Base-by-base conservation (phyloP, 495 filamentous ascomycete genomes). In the Penicillium steckii region DNA sequence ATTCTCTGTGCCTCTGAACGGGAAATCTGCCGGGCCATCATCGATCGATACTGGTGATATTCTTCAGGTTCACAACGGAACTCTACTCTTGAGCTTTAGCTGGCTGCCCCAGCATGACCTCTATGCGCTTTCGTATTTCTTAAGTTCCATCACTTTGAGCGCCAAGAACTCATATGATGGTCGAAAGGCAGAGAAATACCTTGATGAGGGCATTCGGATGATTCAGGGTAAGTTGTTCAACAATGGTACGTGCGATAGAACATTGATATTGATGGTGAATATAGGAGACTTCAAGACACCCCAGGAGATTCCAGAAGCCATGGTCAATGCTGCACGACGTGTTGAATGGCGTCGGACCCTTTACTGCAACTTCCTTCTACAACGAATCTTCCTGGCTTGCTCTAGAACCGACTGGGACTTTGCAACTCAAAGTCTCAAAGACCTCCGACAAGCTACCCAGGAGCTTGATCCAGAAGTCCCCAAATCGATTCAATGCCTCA, bases 1-100 rank as follows among this genome's bases (percentile, higher is more conserved):
- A n/a, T 83, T 99, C 38, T 71, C 81, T 12, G 73, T 99, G 27
- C 88, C 89, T 0, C 78, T 99, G 8, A 83, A 72, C 37, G 69
- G 69, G 8, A 72, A 70, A 64, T 79, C 66, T 44, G 72, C 62
- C 33, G 76, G 68, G 48, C 80, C 69, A 6, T 80, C 66, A 41
- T 77, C 62, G 9, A 72, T 71, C 21, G 75, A 71, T 44, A 72
- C 63, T 10, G 75, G 68, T 29, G 76, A 72, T 51, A 77, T 75
- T 32, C 68, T 76, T 43, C 75, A 72, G 44, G 70, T 73, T 18
- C 64, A 75, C 9, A 70, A 70, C 33, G 76, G 77, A 12, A 75
- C 68, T 1, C 48, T 78, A 29, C 60, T 70, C 19, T 65, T 90
- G 27, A 73, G 67, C 23, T 81, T 90, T 49, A 76, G 74, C 30